Base-by-base conservation (phyloP, 225 moss, liverwort and hornwort genomes). In the Bryum argenteum region DNA sequence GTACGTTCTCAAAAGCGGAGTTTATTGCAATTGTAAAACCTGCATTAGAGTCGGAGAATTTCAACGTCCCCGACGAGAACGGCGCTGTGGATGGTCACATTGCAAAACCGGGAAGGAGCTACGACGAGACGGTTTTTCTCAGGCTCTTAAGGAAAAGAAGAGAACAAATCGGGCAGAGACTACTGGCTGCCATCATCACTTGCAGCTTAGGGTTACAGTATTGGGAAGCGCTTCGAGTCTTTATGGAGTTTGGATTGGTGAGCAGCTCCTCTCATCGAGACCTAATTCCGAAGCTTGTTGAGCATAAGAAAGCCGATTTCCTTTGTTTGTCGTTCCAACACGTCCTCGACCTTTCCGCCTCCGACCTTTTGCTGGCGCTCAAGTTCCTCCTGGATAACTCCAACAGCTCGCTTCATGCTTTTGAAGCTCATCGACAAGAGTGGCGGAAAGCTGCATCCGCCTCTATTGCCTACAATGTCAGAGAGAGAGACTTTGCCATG, bases 321-420 rank as follows among this genome's bases (percentile, higher is more conserved):
- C 54, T 97, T 7, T 78, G 82, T 43, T 43, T 60, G 0, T 84
- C 83, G 62, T 73, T 85, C 14, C 5, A 79, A 22, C 58, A 80
- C 21, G 87, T 89, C 21, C 74, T 86, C 14, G 97, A 97, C 63
- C 78, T 97, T 6, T 54, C 79, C 6, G 90, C 97, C 2, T 74
- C 78, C 18, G 90, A 91, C 45, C 43, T 97, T 16, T 61, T 87
- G 38, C 24, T 59, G n/a, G 77, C 82, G 37, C 81, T 97, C 8
- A 80, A 84, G 45, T 92, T 85, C 60, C 77, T 92, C 6, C 76
- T 97, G 2, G 81, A 88, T 24, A 77, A 65, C 18, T 67, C 80
- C 0, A 76, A 61, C 26, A 69, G 73, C 10, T 62, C 87, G 10
- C 53, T 58, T 7, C 84, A 47, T 15, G 77, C 85, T 1, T 91